Base-by-base conservation (phyloP, 108 stramenopile genomes). In the Pseudonitzschia pungens region DNA sequence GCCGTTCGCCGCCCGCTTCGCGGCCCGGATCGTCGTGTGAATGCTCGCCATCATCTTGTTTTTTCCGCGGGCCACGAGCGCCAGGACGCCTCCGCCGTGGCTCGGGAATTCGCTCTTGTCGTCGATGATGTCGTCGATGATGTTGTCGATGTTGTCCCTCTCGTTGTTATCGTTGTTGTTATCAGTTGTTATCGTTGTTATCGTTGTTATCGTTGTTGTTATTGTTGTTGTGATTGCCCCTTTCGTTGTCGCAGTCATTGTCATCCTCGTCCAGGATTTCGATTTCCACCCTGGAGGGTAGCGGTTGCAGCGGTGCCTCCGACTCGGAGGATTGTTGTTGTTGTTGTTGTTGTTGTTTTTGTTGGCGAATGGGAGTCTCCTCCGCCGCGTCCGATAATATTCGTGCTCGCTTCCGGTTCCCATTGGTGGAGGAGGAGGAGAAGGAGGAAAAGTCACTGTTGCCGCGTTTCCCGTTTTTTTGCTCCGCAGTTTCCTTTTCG, bases 271-370 rank as follows among this genome's bases (percentile, higher is more conserved):
- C 60, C 14, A 40, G 24, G 54, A 55, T 55, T 55, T 55, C 54
- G 9, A 55, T n/a, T n/a, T 51, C 50, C n/a, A n/a, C n/a, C n/a
- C n/a, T n/a, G n/a, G n/a, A n/a, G n/a, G n/a, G n/a, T n/a, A n/a
- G n/a, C n/a, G n/a, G n/a, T n/a, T n/a, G n/a, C n/a, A n/a, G n/a
- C 42, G 70, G 26, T 28, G 28, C 22, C 70, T 64, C 21, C 18
- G 50, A 51, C 50, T 51, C 50, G 18, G n/a, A n/a, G n/a, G n/a
- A 36, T 36, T 36, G 36, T 6, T 36, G 36, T 36, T 63, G 62
- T 21, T 63, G 26, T 18, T 32, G 58, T 11, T 63, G 62, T 21
- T 27, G 36, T 9, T 63, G 5, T 27, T 28, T 6, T 54, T 7
- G 24, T 14, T 54, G 53, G n/a, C n/a, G n/a, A n/a, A n/a, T n/a